phyloP scores from a whole-genome alignment of 495 filamentous ascomycete genomes.

The Evernia prunastri region DNA sequence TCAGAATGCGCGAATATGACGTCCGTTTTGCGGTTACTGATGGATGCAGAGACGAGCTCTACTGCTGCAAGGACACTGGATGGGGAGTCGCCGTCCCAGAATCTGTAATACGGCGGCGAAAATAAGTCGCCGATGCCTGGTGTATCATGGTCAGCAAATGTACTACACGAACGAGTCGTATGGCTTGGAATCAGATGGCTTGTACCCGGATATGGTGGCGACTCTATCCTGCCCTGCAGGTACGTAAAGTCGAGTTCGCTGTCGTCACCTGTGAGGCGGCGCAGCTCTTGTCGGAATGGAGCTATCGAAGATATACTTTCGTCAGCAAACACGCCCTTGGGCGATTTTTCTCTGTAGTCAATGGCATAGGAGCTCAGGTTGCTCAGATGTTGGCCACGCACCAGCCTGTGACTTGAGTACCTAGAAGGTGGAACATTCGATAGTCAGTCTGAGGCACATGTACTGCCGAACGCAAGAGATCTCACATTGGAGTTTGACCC shows the following conservation, averaged over 20 bases:
- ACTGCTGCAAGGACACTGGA: not conserved
- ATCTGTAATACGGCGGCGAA: not conserved
- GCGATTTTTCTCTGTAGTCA: not conserved
- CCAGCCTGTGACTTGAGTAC: not conserved
- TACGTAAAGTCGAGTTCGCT: not conserved
- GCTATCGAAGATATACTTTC: not conserved
- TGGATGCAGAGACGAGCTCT: not conserved
- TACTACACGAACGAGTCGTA: not conserved
- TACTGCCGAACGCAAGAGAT: not conserved
- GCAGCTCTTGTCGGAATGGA: not conserved
- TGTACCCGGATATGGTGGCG: not conserved
- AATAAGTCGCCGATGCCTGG: not conserved
- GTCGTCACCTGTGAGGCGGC: not conserved
- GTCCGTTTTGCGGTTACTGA: not conserved
- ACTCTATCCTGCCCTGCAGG: not conserved
- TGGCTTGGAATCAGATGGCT: not conserved
- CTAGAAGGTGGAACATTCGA: not conserved
- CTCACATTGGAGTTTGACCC: not conserved
- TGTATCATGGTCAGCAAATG: not conserved
- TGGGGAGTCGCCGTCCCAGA: not conserved
- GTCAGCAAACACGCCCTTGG: not conserved
- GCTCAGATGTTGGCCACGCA: not conserved
- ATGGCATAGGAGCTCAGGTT: not conserved
- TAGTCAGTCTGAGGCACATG: not conserved
- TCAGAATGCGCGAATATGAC: conserved; percentile 4